Conservation (phyloP, 805 yeast genomes). For the Yarrowia hollandica region DNA sequence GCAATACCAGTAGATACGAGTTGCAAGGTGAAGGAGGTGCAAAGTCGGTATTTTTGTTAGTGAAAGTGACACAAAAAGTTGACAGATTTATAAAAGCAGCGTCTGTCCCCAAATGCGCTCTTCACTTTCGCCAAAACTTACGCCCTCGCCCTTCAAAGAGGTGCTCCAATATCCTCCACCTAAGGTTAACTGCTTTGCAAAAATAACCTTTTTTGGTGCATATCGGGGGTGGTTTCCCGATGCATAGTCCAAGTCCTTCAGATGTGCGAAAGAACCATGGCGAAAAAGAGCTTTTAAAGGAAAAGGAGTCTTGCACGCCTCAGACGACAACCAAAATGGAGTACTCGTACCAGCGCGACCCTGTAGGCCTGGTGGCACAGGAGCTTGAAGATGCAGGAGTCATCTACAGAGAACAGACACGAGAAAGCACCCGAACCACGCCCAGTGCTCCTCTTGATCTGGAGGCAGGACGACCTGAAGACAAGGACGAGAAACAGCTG, state of each 20-base stretch:
- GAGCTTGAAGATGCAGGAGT: slow-evolving; percentile 25
- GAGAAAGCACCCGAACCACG: neutral
- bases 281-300: neutral
- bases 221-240: slow-evolving; percentile 18
- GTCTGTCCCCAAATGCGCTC: no score
- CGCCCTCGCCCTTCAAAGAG: no score
- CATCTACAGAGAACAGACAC: neutral
- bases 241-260: slow-evolving; percentile 7
- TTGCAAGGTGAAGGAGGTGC: no score
- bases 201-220: neutral
- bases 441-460: slow-evolving; percentile 15
- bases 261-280: neutral
- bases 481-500: neutral
- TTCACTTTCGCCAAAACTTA: no score
- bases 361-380: slow-evolving; percentile 8
- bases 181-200: no score
- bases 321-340: neutral
- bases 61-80: no score
- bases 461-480: neutral
- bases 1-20: no score
- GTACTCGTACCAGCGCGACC: slow-evolving; percentile 28
- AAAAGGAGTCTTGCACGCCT: neutral
- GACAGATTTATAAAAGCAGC: no score
- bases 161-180: no score
- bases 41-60: no score